Evolutionary conservation across 2,329 filamentous ascomycete genomes (phyloP).

Genomic region (Ascochyta lentis): DNA sequence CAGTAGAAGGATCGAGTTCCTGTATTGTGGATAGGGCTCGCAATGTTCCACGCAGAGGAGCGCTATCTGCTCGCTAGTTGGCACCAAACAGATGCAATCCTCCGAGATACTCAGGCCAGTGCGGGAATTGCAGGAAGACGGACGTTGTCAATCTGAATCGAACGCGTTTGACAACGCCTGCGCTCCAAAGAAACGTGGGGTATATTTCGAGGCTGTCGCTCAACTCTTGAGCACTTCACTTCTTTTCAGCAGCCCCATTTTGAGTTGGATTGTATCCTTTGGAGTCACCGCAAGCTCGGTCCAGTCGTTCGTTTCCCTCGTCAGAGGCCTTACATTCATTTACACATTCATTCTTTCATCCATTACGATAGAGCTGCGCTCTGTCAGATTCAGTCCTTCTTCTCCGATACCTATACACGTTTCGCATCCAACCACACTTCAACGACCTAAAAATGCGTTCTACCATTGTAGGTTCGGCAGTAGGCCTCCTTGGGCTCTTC

Average conservation of each 20-base stretch:
- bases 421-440: neutral
- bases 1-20: neutral
- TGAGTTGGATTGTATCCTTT: constrained; percentile 11
- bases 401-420: neutral
- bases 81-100: constrained; percentile 12
- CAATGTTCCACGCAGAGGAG: neutral
- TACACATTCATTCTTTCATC: constrained; percentile 15
- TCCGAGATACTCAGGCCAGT: constrained; percentile 17
- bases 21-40: constrained; percentile 3
- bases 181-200: constrained; percentile 1
- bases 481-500: constrained; percentile 17
- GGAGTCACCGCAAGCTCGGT: constrained; percentile 19
- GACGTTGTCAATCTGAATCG: constrained; percentile 4
- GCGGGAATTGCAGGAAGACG: constrained; percentile 10
- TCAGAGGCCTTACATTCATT: constrained; percentile 21
- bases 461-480: constrained; percentile 17
- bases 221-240: neutral
- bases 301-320: constrained; percentile 19
- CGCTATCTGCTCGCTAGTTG: constrained; percentile 10
- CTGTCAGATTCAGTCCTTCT: constrained; percentile 5
- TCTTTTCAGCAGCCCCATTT: constrained; percentile 11
- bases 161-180: constrained; percentile 1
- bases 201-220: constrained; percentile 16
- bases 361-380: constrained; percentile 14
- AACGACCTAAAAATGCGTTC: constrained; percentile 15